A percentile compares a stretch with the other conserved stretches of the same genome.
Conservation (phyloP, 108 stramenopile genomes). For the Cyclotella sp. region DNA sequence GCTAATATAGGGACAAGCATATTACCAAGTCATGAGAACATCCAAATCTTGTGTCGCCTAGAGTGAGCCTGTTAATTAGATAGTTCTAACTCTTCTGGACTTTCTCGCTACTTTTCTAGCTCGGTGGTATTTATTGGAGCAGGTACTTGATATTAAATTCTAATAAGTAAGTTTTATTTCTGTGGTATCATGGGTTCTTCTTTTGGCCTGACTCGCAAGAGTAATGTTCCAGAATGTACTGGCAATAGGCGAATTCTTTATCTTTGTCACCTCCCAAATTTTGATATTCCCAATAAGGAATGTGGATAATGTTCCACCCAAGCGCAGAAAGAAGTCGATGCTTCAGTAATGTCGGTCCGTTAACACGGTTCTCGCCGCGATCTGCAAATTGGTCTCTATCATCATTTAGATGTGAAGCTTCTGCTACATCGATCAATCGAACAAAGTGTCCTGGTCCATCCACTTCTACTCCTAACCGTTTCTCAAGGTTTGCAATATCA, state of each 20-base stretch:
- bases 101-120: too few species aligned
- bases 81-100: too few species aligned
- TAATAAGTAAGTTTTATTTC: too few species aligned
- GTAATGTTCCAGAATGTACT: slow-evolving; percentile 35
- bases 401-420: background rate
- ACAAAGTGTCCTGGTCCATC: slow-evolving; percentile 88
- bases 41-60: too few species aligned
- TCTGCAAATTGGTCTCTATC: slow-evolving; percentile 21
- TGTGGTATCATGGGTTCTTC: too few species aligned
- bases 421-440: slow-evolving; percentile 57
- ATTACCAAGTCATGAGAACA: too few species aligned
- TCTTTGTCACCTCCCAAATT: slow-evolving; percentile 45
- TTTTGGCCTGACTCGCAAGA: background rate
- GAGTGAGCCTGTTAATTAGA: too few species aligned
- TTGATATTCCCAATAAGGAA: slow-evolving; percentile 89
- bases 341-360: slow-evolving; percentile 80
- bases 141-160: too few species aligned
- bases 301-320: slow-evolving; percentile 79
- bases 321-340: slow-evolving; percentile 61
- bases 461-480: slow-evolving; percentile 79
- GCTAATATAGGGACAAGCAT: too few species aligned
- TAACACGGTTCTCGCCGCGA: slow-evolving; percentile 55
- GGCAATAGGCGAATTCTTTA: slow-evolving; percentile 61
- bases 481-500: slow-evolving; percentile 75
- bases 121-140: too few species aligned